Evolutionary conservation across 2,329 filamentous ascomycete species (phyloP), one percentile per base, ranked within the genome.

Genomic region (Ambrosiella beaveri): DNA sequence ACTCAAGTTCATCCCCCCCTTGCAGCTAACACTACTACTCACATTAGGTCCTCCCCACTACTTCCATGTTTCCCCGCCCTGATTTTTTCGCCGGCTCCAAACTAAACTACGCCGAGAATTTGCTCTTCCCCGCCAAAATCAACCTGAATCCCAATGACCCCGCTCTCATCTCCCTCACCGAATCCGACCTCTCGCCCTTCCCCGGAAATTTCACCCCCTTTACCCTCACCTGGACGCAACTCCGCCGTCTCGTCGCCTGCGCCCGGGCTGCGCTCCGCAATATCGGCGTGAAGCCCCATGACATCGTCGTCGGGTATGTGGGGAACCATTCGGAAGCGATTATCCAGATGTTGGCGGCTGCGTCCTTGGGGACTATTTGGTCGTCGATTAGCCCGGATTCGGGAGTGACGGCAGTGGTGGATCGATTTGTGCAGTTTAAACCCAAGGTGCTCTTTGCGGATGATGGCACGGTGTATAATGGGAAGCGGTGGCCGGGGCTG

Each of bases 41-140:
- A 17, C 38, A 27, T 39, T 50, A 90, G 83, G 84, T 88, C 47
- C 73, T 95, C 15, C 79, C 85, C 27, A 68, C 77, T 45, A 77
- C 81, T 5, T 75, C 80, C 52, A 86, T 97, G 77, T 97, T 89
- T 65, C 91, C 91, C 27, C 82, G 88, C 27, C 90, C 91, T 7
- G 74, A 82, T 61, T 97, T 95, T 74, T 97, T 96, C 68, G 69
- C 81, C 59, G 84, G 84, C 8, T 79, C 86, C 12, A 81, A 75
- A 59, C 75, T 97, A 63, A 98, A 97, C 70, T 97, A 96, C 68
- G 90, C 91, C 35, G 88, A 97, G 72, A 98, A 98, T 68, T 75
- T 97, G 57, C 80, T 98, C 2, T 96, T 84, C 68, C 91, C 91
- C 2, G 75, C 74, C 54, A 73, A 78, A 40, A 36, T 53, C 15